Base-by-base conservation (phyloP, 2,329 filamentous ascomycete species). In the Alternaria postmessia region DNA sequence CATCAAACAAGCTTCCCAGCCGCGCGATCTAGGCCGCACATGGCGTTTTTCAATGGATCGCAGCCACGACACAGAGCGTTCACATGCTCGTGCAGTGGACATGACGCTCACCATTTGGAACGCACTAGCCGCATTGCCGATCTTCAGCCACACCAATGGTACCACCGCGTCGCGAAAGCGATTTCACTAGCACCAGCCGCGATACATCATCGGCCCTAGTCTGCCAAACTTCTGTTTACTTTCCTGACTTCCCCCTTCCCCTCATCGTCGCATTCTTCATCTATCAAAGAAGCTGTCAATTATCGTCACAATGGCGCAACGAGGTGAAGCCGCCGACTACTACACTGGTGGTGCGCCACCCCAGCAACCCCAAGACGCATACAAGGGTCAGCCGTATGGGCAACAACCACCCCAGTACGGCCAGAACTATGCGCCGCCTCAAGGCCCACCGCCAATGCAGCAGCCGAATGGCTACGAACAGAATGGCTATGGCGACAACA, bases 401-500 rank as follows among this genome's bases (percentile, higher is more conserved):
- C 58, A 73, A 47, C 69, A 67, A 46, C 74, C 74, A 47, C 72
- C 76, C 7, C 71, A 73, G 48, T 76, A 78, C 57, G 68, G 65
- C 6, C 71, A 75, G 52, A 73, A 73, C 48, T 74, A 72, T 58
- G 70, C 65, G 36, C 71, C 69, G 28, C 72, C 72, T 12, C 67
- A 68, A 24, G 68, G 70, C 7, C 67, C 68, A 16, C 72, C 65
- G 47, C 65, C 67, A 1, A 60, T 59, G 41, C 65, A 65, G 57
- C 67, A 71, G 42, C 61, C 68, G 32, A 62, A 64, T 24, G 70
- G 68, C 7, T 73, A 75, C 18, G 56, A 58, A 48, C 72, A 75
- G 54, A 69, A 69, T 54, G 63, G 72, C 39, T 72, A 73, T 26
- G 69, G 68, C 39, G 80, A 82, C 64, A 85, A 86, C 75, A 70